Evolutionary conservation across 2,329 filamentous ascomycete species (phyloP), one percentile per base, ranked within the genome.

Genomic region (Penicillium sp.): DNA sequence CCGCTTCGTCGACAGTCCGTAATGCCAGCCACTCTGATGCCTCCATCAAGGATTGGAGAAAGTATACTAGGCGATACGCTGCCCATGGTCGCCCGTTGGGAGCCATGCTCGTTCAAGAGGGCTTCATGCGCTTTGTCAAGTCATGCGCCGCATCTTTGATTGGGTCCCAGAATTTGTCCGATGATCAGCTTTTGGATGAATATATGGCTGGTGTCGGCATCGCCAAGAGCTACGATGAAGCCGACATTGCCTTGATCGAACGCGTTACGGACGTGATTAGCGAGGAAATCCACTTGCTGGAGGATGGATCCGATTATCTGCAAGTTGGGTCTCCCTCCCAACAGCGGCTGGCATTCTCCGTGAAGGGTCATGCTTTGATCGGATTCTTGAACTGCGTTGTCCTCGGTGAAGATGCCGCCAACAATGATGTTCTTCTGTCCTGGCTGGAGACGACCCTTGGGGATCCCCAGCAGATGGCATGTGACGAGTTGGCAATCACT

Each of bases 301-400:
- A 98, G 65, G 92, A 92, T 50, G 91, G 91, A 59, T 89, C 92
- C 1, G 95, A 98, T 75, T 98, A 96, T 73, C 82, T 96, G 44
- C 88, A 90, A 67, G 85, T 98, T 58, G 90, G 91, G 57, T 94
- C 93, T 1, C 83, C 88, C 6, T 93, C 89, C 78, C 93, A 98
- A 73, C 94, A 97, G 76, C 87, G 84, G 60, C 83, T 98, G 55
- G 91, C 93, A 4, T 92, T 90, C 68, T 88, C 90, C 6, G 91
- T 96, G 60, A 97, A 96, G 76, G 87, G 90, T 0, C 87, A 89
- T 61, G 89, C 91, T 13, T 77, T 99, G 24, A 87, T 91, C 55
- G 90, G 90, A 60, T 97, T 91, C 68, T 78, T 98, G 50, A 96
- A 93, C 72, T 98, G 94, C 71, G 85, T 89, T 18, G 80, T 96